Conservation (phyloP, 345 rosid genomes). For the Eucalyptus coolabah region DNA sequence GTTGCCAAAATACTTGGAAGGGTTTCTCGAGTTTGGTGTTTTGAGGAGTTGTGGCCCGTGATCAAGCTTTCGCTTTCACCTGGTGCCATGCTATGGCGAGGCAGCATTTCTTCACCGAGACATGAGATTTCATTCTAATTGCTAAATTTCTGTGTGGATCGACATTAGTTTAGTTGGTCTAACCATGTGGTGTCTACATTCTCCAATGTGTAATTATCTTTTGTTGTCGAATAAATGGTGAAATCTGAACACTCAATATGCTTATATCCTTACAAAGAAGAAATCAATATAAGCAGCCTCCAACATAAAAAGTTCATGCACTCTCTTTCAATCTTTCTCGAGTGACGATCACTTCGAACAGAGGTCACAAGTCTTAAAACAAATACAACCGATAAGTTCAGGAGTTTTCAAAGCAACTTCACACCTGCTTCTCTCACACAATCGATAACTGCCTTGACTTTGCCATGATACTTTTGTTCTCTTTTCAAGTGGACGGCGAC, state of each 20-base stretch:
- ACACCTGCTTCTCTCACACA: constrained; percentile 64
- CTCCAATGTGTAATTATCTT: too few species aligned
- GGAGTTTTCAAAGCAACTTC: constrained; percentile 29
- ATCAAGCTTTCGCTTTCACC: too few species aligned
- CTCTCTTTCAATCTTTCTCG: not conserved
- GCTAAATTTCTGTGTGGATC: too few species aligned
- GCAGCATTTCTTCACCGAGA: too few species aligned
- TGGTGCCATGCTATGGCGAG: too few species aligned
- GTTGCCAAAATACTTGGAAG: too few species aligned
- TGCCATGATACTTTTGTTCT: constrained; percentile 81
- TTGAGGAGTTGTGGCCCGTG: too few species aligned
- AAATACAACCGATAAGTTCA: not conserved
- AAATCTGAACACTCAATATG: not conserved
- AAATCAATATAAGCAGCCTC: not conserved
- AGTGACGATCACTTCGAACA: not conserved
- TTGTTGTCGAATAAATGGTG: too few species aligned
- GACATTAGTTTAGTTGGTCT: too few species aligned
- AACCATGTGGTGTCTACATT: too few species aligned
- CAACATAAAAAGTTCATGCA: not conserved
- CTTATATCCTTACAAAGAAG: not conserved
- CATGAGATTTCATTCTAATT: too few species aligned
- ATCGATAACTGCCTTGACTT: constrained; percentile 84
- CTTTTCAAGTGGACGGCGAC: constrained; percentile 47
- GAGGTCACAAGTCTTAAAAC: not conserved
- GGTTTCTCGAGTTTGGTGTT: too few species aligned